Conservation (phyloP, 345 rosid species). For the Brassica napus region DNA sequence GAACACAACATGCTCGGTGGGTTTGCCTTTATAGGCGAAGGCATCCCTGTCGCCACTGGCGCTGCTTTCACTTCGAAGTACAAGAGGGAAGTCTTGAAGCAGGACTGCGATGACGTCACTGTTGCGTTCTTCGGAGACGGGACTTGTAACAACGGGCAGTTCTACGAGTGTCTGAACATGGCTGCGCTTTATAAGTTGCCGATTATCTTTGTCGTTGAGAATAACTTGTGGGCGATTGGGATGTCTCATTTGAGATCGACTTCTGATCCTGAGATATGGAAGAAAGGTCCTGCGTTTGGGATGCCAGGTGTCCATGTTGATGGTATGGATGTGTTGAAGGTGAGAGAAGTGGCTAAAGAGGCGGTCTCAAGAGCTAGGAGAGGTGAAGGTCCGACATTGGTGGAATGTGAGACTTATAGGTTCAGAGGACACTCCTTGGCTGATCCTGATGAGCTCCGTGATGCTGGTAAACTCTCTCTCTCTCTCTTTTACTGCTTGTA, state of each 20-base stretch:
- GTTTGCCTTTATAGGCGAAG: slow-evolving; percentile 84
- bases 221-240: slow-evolving; percentile 89
- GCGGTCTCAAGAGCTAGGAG: slow-evolving; percentile 76
- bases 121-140: slow-evolving; percentile 85
- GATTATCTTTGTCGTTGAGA: slow-evolving; percentile 84
- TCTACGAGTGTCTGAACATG: slow-evolving; percentile 87
- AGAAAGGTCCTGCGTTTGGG: slow-evolving; percentile 88
- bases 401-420: slow-evolving; percentile 86
- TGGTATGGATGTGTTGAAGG: slow-evolving; percentile 90
- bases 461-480: slow-evolving; percentile 60
- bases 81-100: slow-evolving; percentile 68
- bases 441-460: slow-evolving; percentile 94
- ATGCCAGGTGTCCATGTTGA: slow-evolving; percentile 87
- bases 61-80: slow-evolving; percentile 76
- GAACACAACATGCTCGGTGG: slow-evolving; percentile 87
- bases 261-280: slow-evolving; percentile 82
- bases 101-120: slow-evolving; percentile 65
- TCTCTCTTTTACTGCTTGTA: background rate
- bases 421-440: slow-evolving; percentile 95
- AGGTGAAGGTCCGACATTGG: slow-evolving; percentile 90
- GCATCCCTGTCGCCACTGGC: slow-evolving; percentile 81
- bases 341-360: slow-evolving; percentile 78
- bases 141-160: slow-evolving; percentile 84
- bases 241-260: slow-evolving; percentile 86
- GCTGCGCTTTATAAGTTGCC: slow-evolving; percentile 78